These are phyloP conservation scores for Stylonectria norvegica DNA, from an alignment of 2,329 filamentous ascomycete genomes.

Conservation along the genomic window DNA sequence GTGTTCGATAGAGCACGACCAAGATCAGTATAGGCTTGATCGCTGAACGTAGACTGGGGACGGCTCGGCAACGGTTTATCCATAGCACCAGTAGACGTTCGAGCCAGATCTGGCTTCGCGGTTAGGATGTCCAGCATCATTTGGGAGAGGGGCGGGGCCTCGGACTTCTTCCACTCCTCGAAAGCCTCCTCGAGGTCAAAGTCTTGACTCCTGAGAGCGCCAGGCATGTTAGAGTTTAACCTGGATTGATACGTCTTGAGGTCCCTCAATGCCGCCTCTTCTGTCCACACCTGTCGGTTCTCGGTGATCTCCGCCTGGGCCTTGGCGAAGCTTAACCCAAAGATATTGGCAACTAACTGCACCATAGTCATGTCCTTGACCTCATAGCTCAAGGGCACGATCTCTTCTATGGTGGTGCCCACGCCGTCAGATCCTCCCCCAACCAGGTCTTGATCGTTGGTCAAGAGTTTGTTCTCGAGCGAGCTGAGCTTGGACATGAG, in stretches of 20 bases:
- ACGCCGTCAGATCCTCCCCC: slow-evolving; percentile 32
- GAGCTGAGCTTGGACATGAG: slow-evolving; percentile 73
- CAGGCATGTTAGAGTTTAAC: slow-evolving; percentile 73
- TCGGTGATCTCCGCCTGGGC: slow-evolving; percentile 85
- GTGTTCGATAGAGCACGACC: slow-evolving; percentile 49
- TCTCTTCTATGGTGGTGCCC: slow-evolving; percentile 67
- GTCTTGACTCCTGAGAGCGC: slow-evolving; percentile 76
- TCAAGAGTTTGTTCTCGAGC: slow-evolving; percentile 88
- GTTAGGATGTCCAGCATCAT: slow-evolving; percentile 92
- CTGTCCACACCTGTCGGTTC: slow-evolving; percentile 79
- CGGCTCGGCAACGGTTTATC: slow-evolving; percentile 56
- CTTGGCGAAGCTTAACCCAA: slow-evolving; percentile 73
- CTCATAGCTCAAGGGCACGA: slow-evolving; percentile 81
- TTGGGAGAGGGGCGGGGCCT: slow-evolving; percentile 80
- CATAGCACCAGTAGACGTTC: slow-evolving; percentile 60
- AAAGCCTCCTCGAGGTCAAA: slow-evolving; percentile 90
- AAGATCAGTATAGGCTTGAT: slow-evolving; percentile 52
- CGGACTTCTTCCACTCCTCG: slow-evolving; percentile 85
- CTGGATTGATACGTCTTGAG: slow-evolving; percentile 91
- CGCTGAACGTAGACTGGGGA: slow-evolving; percentile 46
- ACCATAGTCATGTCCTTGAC: slow-evolving; percentile 97
- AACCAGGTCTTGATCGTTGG: slow-evolving; percentile 83
- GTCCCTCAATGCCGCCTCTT: slow-evolving; percentile 84
- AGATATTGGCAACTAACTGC: slow-evolving; percentile 80
- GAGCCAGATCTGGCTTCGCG: slow-evolving; percentile 79